Base-by-base conservation (phyloP, 129 eudicot genomes). In the Saussurea involucrata region DNA sequence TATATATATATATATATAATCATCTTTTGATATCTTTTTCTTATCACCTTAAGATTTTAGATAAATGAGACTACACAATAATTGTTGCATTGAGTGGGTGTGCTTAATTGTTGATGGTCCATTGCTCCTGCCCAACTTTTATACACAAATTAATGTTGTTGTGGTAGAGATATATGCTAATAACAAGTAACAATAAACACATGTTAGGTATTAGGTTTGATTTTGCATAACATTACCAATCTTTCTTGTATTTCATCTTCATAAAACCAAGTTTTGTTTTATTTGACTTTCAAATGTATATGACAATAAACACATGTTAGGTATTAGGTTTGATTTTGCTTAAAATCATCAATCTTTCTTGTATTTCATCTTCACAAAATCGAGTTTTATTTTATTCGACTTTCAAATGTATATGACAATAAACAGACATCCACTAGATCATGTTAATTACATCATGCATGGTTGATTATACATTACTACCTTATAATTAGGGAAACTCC, bases 11-110 rank as follows among this genome's bases (percentile, higher is more conserved):
- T 37, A 10, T 37, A 40, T 40, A 40, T 40, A 1, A 40, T 10
- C 15, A 27, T 27, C 29, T 27, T 36, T 36, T 36, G 10, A 5
- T 36, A 2, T 36, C 44, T 36, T 49, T 11, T n/a, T 49, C n/a
- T 49, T 17, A 49, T 49, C 22, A 49, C 12, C 68, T 18, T 10
- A 40, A 40, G 1, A 2, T 40, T 64, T 27, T 4, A 3, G 53
- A 72, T 60, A 74, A 81, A 68, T 22, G 20, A 31, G 66, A 60
- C 71, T 36, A 40, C 37, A 74, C 70, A 69, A 57, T 81, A 67
- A 79, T 80, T 75, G 72, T 81, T 58, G 68, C 72, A 76, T 61
- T 69, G 33, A 66, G 81, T 81, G 69, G 81, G 37, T 81, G 77
- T 73, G 61, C 27, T 81, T 81, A 69, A 76, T 81, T 75, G 76